Base-by-base conservation (phyloP, 257 asterid species). In the Paraleonurus japonicus region DNA sequence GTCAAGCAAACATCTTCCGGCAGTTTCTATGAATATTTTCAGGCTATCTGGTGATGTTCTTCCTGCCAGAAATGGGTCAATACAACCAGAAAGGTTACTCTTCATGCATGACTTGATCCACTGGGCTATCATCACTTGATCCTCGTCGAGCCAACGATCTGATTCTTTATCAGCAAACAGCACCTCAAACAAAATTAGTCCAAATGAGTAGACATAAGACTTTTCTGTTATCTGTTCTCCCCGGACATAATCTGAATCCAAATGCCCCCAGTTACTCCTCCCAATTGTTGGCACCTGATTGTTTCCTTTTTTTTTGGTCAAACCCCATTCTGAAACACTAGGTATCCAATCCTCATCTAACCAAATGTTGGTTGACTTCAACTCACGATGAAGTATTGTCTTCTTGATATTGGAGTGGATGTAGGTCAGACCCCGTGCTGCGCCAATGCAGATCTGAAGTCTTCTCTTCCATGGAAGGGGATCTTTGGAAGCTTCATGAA, bases 381-480 rank as follows among this genome's bases (percentile, higher is more conserved):
- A 62, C 50, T 74, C 74, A 41, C 87, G 78, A 17, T 89, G 90
- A 69, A 89, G 92, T 69, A 70, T 67, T 19, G 85, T 80, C 67
- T 67, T 84, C 79, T 83, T 77, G 75, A 86, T 30, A 16, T 22
- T 67, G 71, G 87, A 80, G 68, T 77, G 87, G 23, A 85, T 77
- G 72, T 75, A 75, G 74, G 76, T 76, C 60, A 89, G 77, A 16
- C 96, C 90, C 51, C 61, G 65, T 47, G 85, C 89, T 62, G 79
- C 72, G 16, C 86, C 89, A 50, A 85, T 83, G 83, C 90, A 79
- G 82, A 89, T 85, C 76, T 86, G 83, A 69, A 89, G 92, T 75
- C 92, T 85, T 61, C 37, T 78, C 76, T 76, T 89, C 92, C 90
- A 86, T 37, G 90, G 80, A 72, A 89, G 85, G 73, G 89, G 88